Percentiles rank a stretch among this genome's conserved stretches.
These are phyloP conservation scores for Aspergillus nanangensis DNA, from an alignment of 495 filamentous ascomycete genomes.

Conservation along the genomic window DNA sequence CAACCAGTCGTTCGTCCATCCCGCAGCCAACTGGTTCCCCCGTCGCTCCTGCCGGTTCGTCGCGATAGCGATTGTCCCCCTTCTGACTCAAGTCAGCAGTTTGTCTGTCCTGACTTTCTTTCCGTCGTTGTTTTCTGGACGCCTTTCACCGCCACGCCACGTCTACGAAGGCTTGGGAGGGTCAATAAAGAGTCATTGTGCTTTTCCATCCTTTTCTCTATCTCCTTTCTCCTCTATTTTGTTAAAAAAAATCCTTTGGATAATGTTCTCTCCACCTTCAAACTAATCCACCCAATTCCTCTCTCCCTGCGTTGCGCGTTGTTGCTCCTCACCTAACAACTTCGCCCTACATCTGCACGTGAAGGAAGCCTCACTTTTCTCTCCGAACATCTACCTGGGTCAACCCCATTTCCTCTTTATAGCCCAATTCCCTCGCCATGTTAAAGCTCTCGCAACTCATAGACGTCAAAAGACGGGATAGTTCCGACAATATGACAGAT, in stretches of 20 bases:
- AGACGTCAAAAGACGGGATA: conserved; percentile 23
- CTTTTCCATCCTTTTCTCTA: not conserved
- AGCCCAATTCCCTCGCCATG: conserved; percentile 17
- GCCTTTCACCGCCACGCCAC: conserved; percentile 20
- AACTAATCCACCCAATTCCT: not conserved
- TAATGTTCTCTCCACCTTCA: conserved; percentile 5
- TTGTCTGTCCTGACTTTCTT: not conserved
- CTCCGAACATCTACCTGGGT: not conserved
- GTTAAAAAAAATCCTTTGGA: conserved; percentile 4
- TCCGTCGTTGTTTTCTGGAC: conserved; percentile 1
- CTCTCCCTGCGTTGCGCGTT: conserved; percentile 9
- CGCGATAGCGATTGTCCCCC: conserved; percentile 1
- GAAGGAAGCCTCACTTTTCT: conserved; percentile 11
- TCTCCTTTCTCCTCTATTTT: not conserved
- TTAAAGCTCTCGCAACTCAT: conserved; percentile 24
- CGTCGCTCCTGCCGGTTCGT: conserved; percentile 11
- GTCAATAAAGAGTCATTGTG: conserved; percentile 6
- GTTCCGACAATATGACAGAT: conserved; percentile 22
- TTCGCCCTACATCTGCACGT: conserved; percentile 7
- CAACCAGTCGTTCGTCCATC: conserved; percentile 5
- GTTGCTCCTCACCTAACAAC: conserved; percentile 5
- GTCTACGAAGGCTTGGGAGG: not conserved
- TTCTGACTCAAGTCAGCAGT: conserved; percentile 2
- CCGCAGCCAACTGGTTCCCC: not conserved
- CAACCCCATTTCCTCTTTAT: conserved; percentile 1